These are phyloP conservation scores for Fusarium tuaranense DNA, from an alignment of 2,329 filamentous ascomycete species.

Conservation along the genomic window DNA sequence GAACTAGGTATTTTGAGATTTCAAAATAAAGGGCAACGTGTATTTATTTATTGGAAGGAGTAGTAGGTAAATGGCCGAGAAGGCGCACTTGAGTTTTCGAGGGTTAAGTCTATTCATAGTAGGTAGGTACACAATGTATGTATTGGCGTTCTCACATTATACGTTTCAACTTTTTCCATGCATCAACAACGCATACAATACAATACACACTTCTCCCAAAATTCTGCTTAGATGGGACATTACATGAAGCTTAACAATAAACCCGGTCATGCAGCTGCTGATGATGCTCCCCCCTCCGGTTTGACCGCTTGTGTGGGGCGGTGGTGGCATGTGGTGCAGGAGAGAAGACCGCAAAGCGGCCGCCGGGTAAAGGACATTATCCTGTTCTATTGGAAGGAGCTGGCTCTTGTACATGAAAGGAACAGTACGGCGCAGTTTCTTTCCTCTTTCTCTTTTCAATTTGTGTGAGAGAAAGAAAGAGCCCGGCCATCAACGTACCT, in stretches of 20 bases:
- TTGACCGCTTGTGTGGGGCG: background rate
- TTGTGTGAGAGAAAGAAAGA: background rate
- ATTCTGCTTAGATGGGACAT: background rate
- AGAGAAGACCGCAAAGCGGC: slow-evolving; percentile 3
- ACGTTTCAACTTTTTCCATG: background rate
- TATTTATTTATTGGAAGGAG: background rate
- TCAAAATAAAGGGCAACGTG: background rate
- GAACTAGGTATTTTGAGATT: background rate
- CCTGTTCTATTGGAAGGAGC: background rate
- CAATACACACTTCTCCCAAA: background rate
- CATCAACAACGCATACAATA: background rate
- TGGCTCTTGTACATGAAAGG: background rate
- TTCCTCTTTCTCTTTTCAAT: background rate
- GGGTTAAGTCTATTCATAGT: background rate
- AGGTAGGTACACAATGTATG: background rate
- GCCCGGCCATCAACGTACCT: background rate
- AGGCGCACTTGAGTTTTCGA: slow-evolving; percentile 4
- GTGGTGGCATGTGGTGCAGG: background rate
- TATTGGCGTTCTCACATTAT: background rate
- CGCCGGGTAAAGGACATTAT: background rate
- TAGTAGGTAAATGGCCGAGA: background rate
- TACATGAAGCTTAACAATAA: background rate
- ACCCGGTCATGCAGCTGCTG: background rate
- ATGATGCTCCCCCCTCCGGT: background rate
- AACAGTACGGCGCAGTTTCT: background rate